A percentile compares a stretch with the other conserved stretches of the same genome.
phyloP scores from a whole-genome alignment of 1,139 yeast genomes.

The Pneumocystis sp. region DNA sequence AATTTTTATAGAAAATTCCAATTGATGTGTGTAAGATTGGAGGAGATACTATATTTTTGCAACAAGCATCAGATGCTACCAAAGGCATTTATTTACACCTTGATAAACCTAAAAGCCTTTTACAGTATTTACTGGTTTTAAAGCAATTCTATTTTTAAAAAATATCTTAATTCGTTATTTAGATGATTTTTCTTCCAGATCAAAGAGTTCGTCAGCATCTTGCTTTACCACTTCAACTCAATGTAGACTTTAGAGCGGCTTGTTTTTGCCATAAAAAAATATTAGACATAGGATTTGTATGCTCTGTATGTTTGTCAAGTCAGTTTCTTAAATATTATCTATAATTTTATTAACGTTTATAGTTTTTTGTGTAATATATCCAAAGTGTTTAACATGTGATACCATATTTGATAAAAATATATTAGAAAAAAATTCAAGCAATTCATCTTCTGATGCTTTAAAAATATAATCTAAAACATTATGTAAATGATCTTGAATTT shows the following conservation, averaged over 20 bases:
- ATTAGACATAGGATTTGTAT: conserved; percentile 85
- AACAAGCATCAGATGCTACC: conserved; percentile 93
- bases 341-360: conserved; percentile 25
- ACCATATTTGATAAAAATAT: conserved; percentile 34
- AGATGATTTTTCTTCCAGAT: conserved; percentile 57
- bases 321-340: conserved; percentile 10
- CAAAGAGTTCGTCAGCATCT: conserved; percentile 63
- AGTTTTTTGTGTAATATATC: conserved; percentile 29
- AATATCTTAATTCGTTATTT: not conserved
- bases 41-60: conserved; percentile 63
- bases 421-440: not conserved
- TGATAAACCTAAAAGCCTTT: conserved; percentile 58
- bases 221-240: conserved; percentile 68
- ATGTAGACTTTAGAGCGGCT: conserved; percentile 87
- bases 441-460: not conserved
- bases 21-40: conserved; percentile 84
- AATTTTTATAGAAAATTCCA: conserved; percentile 38
- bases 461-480: not conserved
- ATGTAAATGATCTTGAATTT: not conserved
- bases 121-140: conserved; percentile 46
- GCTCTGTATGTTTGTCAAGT: conserved; percentile 83
- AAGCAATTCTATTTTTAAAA: not conserved
- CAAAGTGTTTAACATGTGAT: conserved; percentile 52
- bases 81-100: conserved; percentile 71
- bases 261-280: conserved; percentile 81